A percentile compares a stretch with the other conserved stretches of the same genome.
Evolutionary conservation across 2,329 filamentous ascomycete species (phyloP).

Genomic region (Dothidotthia symphoricarpi): DNA sequence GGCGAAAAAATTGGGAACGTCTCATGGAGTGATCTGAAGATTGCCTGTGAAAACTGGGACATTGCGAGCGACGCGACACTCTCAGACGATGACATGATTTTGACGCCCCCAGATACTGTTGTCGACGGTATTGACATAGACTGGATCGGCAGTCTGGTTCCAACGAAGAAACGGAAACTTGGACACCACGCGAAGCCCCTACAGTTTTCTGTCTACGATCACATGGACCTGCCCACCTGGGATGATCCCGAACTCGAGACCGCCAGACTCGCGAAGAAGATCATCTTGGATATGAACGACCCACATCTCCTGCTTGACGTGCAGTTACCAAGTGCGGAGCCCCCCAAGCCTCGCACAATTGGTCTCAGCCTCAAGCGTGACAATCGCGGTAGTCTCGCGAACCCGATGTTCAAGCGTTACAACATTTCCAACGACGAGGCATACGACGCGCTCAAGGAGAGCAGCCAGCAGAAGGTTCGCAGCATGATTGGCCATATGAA

Average conservation of each 20-base stretch:
- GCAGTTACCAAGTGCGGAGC: constrained; percentile 61
- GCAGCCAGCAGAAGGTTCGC: constrained; percentile 92
- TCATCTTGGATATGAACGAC: constrained; percentile 84
- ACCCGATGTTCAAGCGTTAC: constrained; percentile 76
- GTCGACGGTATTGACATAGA: constrained; percentile 26
- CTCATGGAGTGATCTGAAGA: constrained; percentile 75
- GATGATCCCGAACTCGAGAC: constrained; percentile 78
- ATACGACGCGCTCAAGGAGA: constrained; percentile 94
- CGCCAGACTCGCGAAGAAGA: constrained; percentile 70
- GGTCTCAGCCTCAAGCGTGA: constrained; percentile 62
- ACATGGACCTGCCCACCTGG: constrained; percentile 58
- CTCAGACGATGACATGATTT: constrained; percentile 30
- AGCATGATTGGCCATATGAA: constrained; percentile 86
- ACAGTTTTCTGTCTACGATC: constrained; percentile 39
- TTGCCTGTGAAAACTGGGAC: constrained; percentile 86
- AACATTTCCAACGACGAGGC: constrained; percentile 96
- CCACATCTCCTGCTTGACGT: constrained; percentile 82
- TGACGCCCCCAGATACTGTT: constrained; percentile 26
- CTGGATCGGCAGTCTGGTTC: constrained; percentile 38
- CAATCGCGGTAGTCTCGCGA: constrained; percentile 67
- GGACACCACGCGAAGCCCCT: constrained; percentile 29
- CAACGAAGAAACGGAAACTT: constrained; percentile 66
- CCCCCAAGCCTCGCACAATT: constrained; percentile 55
- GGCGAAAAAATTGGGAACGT: constrained; percentile 70
- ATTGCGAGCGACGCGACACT: constrained; percentile 45